Base-by-base conservation (phyloP, 441 rosid species). In the Populus tomentosa region DNA sequence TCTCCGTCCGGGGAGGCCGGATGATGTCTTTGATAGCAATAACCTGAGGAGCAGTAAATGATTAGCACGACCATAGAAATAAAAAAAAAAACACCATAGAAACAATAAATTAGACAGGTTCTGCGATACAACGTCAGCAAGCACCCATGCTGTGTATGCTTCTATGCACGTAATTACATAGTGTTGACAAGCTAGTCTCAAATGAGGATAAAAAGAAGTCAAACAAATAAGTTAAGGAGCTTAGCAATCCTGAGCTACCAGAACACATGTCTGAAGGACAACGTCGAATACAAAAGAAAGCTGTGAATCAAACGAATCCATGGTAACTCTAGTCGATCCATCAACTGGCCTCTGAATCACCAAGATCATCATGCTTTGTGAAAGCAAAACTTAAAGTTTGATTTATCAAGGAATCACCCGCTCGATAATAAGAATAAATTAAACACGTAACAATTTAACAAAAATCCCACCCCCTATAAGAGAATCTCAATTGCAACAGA, bases 1-100 rank as follows among this genome's bases (percentile, higher is more conserved):
- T 94, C 83, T 92, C 97, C 84, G 79, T 89, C 79, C 80, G 94
- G 26, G 98, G 97, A 64, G 95, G 97, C 69, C 91, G 88, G 75
- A 93, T 91, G 82, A 95, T 89, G 89, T 93, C 98, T 85, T 87
- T 93, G 79, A 93, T 86, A 81, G 95, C 86, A 85, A 93, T 83
- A 75, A 95, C 87, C 99, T 95, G 86, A 46, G 78, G 64, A 81
- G 65, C 61, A 73, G 65, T 36, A 81, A 53, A 61, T 18, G 6
- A 65, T 7, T n/a, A 36, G 65, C 67, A 62, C 76, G 74, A 35
- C 8, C 20, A 70, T 28, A 70, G 33, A 73, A 66, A 74, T n/a
- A n/a, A n/a, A n/a, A 53, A 42, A 42, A 24, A 21, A 71, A 18
- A 2, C 11, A 18, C 6, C 16, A 78, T 2, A 26, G 66, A 38